Conservation (phyloP, 352 stramenopile species). For the Paralagenidium karlingii region DNA sequence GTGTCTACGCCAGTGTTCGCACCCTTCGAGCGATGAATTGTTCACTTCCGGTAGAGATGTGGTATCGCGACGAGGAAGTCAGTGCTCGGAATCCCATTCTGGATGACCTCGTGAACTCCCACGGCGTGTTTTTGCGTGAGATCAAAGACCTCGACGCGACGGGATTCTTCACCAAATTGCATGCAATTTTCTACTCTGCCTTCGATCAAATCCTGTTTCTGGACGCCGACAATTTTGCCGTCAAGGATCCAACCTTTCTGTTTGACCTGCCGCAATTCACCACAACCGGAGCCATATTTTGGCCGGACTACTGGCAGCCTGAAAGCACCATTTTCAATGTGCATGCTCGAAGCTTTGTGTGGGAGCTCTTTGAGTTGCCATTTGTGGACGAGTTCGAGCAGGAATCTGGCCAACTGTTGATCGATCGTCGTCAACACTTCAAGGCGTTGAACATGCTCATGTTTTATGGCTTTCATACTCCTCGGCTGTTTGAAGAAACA, state of each 20-base stretch:
- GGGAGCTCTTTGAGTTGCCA: slow-evolving; percentile 43
- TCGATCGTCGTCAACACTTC: slow-evolving; percentile 30
- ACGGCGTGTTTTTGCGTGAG: slow-evolving; percentile 39
- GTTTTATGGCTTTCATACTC: slow-evolving; percentile 36
- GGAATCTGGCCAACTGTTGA: slow-evolving; percentile 59
- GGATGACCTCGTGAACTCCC: slow-evolving; percentile 12
- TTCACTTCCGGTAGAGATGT: slow-evolving; percentile 51
- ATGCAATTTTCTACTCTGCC: slow-evolving; percentile 57
- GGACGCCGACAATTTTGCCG: slow-evolving; percentile 65
- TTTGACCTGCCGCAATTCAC: slow-evolving; percentile 38
- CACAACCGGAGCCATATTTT: slow-evolving; percentile 47
- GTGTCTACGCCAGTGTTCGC: slow-evolving; percentile 33
- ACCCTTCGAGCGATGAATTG: slow-evolving; percentile 23
- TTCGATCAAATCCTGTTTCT: slow-evolving; percentile 70
- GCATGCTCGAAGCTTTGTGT: slow-evolving; percentile 42
- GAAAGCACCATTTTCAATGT: slow-evolving; percentile 71
- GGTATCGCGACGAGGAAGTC: slow-evolving; percentile 37
- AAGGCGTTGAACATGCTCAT: slow-evolving; percentile 43
- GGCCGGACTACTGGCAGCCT: slow-evolving; percentile 64
- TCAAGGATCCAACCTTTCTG: slow-evolving; percentile 45
- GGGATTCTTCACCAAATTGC: slow-evolving; percentile 61
- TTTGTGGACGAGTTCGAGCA: slow-evolving; percentile 69
- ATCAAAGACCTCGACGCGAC: slow-evolving; percentile 35
- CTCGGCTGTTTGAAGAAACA: slow-evolving; percentile 35
- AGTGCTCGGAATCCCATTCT: slow-evolving; percentile 24